Evolutionary conservation across 2,329 filamentous ascomycete genomes (phyloP).

Genomic region (Coniochaeta hoffmannii): DNA sequence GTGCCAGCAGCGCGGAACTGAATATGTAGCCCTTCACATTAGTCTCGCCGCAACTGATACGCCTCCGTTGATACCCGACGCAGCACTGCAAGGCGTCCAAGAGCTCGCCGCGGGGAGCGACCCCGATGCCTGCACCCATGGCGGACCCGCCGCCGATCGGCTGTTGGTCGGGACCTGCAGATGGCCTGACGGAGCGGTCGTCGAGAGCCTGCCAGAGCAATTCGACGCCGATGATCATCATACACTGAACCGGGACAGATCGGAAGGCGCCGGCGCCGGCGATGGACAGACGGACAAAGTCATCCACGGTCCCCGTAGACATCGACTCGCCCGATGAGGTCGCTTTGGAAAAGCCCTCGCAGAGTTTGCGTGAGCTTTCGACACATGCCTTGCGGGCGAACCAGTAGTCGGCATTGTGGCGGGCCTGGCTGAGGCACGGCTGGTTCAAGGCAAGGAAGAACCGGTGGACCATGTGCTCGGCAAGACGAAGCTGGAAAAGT

Average conservation of each 20-base stretch:
- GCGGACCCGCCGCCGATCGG: slow-evolving; percentile 11
- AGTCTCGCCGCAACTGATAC: slow-evolving; percentile 33
- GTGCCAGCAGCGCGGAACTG: slow-evolving; percentile 25
- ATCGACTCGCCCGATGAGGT: slow-evolving; percentile 10
- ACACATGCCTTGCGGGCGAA: slow-evolving; percentile 45
- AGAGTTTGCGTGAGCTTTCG: slow-evolving; percentile 27
- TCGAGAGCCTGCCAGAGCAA: slow-evolving; percentile 37
- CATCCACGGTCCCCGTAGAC: slow-evolving; percentile 13
- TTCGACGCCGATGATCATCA: slow-evolving; percentile 37
- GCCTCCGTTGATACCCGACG: slow-evolving; percentile 22
- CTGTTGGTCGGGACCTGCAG: slow-evolving; percentile 17
- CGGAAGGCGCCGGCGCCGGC: slow-evolving; percentile 35
- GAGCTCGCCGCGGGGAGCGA: slow-evolving; percentile 22
- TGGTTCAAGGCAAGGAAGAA: slow-evolving; percentile 48
- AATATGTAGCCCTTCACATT: slow-evolving; percentile 31
- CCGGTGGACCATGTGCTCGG: slow-evolving; percentile 35
- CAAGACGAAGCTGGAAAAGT: slow-evolving; percentile 32
- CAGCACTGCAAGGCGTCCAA: slow-evolving; percentile 20
- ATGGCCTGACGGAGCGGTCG: slow-evolving; percentile 21
- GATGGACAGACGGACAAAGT: slow-evolving; percentile 30
- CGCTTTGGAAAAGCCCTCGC: slow-evolving; percentile 15
- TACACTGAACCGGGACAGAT: slow-evolving; percentile 28
- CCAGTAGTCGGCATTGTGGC: slow-evolving; percentile 39
- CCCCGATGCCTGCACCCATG: slow-evolving; percentile 15
- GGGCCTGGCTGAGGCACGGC: slow-evolving; percentile 35